phyloP scores from a whole-genome alignment of 2,329 filamentous ascomycete species.

The Phaeosphaeriaceae sp. region DNA sequence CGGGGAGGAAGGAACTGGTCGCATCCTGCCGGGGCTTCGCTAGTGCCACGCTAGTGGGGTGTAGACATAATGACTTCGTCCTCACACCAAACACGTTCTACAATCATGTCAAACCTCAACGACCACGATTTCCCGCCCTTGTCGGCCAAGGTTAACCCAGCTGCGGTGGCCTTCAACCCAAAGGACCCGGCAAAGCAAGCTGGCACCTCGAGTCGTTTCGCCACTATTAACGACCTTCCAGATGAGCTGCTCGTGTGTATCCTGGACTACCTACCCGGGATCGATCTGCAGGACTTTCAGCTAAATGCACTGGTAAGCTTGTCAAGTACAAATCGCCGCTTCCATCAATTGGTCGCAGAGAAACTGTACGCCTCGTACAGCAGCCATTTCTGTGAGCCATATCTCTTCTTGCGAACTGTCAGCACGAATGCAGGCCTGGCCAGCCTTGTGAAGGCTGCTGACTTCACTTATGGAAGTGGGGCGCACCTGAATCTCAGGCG shows the following conservation, averaged over 20 bases:
- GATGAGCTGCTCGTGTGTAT: conserved; percentile 38
- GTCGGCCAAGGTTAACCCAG: conserved; percentile 13
- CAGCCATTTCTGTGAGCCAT: conserved; percentile 32
- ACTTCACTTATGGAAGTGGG: conserved; percentile 19
- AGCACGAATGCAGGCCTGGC: conserved; percentile 24
- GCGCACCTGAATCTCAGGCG: conserved; percentile 8
- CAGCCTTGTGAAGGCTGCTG: conserved; percentile 20
- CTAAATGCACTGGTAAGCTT: conserved; percentile 26
- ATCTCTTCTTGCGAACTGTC: conserved; percentile 37
- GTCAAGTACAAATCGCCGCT: conserved; percentile 28
- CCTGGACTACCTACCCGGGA: conserved; percentile 28
- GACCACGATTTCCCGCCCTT: conserved; percentile 30
- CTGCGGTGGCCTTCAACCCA: neutral
- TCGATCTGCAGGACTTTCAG: conserved; percentile 21
- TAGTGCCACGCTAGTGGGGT: neutral
- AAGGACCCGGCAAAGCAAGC: neutral
- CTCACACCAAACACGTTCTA: neutral
- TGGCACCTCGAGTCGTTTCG: neutral
- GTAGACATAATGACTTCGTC: neutral
- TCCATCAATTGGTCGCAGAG: conserved; percentile 29
- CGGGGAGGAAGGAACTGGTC: neutral
- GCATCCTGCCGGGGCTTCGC: neutral
- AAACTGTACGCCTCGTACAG: conserved; percentile 29
- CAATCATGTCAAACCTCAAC: conserved; percentile 21
- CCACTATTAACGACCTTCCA: conserved; percentile 30